phyloP scores from a whole-genome alignment of 1,139 yeast genomes.

The Suhomyces bolitotheri region DNA sequence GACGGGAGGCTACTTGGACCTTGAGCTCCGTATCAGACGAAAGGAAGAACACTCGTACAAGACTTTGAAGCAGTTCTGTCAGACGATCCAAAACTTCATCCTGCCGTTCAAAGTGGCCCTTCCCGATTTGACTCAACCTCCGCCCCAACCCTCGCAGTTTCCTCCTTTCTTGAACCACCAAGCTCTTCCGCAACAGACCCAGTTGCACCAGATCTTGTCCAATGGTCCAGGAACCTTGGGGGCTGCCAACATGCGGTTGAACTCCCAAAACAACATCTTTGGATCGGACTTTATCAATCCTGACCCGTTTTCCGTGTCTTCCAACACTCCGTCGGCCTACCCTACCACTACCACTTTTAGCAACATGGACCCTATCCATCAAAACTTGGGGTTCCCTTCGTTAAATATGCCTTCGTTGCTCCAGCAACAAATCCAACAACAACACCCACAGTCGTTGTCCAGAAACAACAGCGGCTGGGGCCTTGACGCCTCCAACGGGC shows the following conservation, averaged over 20 bases:
- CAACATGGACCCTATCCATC: slow-evolving; percentile 28
- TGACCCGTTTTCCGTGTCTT: slow-evolving; percentile 27
- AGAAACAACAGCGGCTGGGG: slow-evolving; percentile 46
- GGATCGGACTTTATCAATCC: slow-evolving; percentile 28
- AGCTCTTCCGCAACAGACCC: slow-evolving; percentile 16
- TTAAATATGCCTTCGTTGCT: slow-evolving; percentile 36
- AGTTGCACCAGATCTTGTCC: slow-evolving; percentile 26
- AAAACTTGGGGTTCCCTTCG: slow-evolving; percentile 18
- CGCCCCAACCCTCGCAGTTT: slow-evolving; percentile 2
- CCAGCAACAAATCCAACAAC: slow-evolving; percentile 32
- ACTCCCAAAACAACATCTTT: slow-evolving; percentile 27
- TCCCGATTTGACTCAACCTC: slow-evolving; percentile 8
- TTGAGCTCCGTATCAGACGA: slow-evolving; percentile 58
- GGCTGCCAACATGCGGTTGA: slow-evolving; percentile 27
- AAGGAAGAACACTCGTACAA: slow-evolving; percentile 43
- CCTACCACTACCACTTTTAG: slow-evolving; percentile 10
- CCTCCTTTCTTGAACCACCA: slow-evolving; percentile 12
- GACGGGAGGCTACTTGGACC: slow-evolving; percentile 58
- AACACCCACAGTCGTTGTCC: slow-evolving; percentile 35
- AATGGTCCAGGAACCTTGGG: slow-evolving; percentile 25
- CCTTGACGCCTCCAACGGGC: slow-evolving; percentile 26
- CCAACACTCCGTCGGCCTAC: slow-evolving; percentile 23
- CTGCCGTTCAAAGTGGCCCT: slow-evolving; percentile 66
- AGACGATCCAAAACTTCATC: slow-evolving; percentile 46
- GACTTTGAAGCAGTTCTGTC: slow-evolving; percentile 49